These are phyloP conservation scores for Rhizophora mangle DNA, from an alignment of 345 rosid genomes.

Conservation along the genomic window DNA sequence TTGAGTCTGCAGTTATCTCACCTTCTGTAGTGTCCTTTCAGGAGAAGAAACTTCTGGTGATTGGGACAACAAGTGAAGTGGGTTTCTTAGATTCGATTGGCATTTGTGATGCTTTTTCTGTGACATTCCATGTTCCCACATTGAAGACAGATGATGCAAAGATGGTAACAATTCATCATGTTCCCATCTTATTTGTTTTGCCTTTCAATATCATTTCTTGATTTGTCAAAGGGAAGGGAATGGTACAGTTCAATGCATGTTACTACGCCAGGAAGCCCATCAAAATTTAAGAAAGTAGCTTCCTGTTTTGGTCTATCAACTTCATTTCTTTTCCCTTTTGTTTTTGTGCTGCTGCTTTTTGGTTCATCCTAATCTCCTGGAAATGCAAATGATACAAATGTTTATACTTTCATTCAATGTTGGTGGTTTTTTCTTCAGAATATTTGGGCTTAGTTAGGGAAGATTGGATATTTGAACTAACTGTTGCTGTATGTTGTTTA, in stretches of 20 bases:
- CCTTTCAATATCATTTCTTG: neutral
- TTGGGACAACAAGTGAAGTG: constrained; percentile 90
- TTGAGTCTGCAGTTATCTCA: neutral
- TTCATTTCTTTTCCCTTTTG: neutral
- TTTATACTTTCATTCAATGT: no score
- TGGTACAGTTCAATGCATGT: neutral
- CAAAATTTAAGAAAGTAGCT: no score
- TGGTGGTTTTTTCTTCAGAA: no score
- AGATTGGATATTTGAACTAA: no score
- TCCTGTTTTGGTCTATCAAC: no score
- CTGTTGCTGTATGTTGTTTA: no score
- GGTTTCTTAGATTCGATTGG: constrained; percentile 79
- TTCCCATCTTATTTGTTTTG: neutral
- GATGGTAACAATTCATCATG: constrained; percentile 47
- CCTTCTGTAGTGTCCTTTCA: constrained; percentile 28
- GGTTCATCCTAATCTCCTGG: no score
- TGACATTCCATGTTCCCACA: constrained; percentile 69
- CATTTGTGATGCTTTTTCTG: constrained; percentile 66
- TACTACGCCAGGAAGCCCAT: no score
- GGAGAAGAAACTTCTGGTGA: constrained; percentile 88
- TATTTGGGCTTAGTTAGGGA: no score
- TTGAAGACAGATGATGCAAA: constrained; percentile 69
- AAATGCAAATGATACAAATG: no score
- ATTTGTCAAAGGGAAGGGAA: neutral
- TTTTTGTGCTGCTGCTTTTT: no score